Evolutionary conservation across 192 early-diverging fungal genomes (phyloP).

Genomic region (Coemansia sp.): DNA sequence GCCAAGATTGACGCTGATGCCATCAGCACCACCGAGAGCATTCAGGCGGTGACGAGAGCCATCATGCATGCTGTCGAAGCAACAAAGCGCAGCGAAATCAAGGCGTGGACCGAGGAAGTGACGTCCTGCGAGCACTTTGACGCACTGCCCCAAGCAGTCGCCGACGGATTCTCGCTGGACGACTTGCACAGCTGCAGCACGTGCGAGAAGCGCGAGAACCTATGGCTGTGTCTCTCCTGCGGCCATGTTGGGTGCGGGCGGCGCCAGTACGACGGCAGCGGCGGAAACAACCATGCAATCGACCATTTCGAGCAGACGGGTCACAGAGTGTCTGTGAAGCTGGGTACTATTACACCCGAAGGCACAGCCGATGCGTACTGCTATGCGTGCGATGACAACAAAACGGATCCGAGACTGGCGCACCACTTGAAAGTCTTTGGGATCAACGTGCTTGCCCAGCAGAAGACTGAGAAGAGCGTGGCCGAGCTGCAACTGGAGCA

Average conservation of each 20-base stretch:
- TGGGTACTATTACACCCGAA: conserved; percentile 97
- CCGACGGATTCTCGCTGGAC: conserved; percentile 26
- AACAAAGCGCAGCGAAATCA: conserved; percentile 80
- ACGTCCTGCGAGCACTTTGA: conserved; percentile 76
- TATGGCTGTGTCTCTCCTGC: conserved; percentile 95
- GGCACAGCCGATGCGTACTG: conserved; percentile 79
- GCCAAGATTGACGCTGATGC: conserved; percentile 37
- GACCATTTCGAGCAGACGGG: conserved; percentile 77
- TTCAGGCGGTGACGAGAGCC: conserved; percentile 29
- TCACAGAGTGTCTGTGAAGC: conserved; percentile 84
- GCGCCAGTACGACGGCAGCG: conserved; percentile 86
- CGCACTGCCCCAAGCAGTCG: conserved; percentile 63
- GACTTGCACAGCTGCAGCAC: conserved; percentile 40
- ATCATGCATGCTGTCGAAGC: conserved; percentile 80
- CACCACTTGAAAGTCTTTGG: conserved; percentile 83
- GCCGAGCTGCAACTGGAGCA: conserved; percentile 95
- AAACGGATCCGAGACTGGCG: conserved; percentile 73
- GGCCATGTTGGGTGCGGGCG: conserved; percentile 94
- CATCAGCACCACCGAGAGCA: background rate
- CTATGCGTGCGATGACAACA: conserved; percentile 74
- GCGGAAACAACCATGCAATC: conserved; percentile 92
- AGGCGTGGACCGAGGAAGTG: conserved; percentile 92
- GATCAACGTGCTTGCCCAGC: conserved; percentile 77
- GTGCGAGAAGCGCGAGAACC: conserved; percentile 88
- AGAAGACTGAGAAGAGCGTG: conserved; percentile 90